Conservation (phyloP, 345 rosid genomes). For the Fremontodendron californicum region DNA sequence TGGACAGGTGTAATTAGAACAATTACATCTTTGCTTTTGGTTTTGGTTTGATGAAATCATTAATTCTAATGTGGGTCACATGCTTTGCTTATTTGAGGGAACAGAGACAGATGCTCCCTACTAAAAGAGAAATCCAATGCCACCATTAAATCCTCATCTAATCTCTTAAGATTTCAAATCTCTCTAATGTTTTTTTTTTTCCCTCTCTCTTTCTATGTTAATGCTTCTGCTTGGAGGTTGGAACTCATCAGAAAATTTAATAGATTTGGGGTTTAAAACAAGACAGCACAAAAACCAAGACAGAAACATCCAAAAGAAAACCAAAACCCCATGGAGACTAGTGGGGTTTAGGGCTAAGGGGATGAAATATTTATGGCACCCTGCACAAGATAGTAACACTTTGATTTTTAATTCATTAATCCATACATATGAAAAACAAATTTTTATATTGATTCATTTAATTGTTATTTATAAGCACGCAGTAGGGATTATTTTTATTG, state of each 20-base stretch:
- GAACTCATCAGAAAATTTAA: background rate
- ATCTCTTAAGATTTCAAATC: slow-evolving; percentile 6
- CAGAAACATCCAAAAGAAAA: slow-evolving; percentile 5
- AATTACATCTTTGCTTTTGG: background rate
- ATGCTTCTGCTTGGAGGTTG: background rate
- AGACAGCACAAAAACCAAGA: slow-evolving; percentile 14
- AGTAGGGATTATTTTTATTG: too few species aligned
- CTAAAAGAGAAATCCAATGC: background rate
- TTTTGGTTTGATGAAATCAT: background rate
- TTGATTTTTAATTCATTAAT: slow-evolving; percentile 15
- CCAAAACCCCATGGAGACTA: slow-evolving; percentile 19
- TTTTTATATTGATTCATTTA: too few species aligned
- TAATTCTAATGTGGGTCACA: slow-evolving; percentile 24
- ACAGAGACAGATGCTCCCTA: background rate
- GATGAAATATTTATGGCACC: background rate
- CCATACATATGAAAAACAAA: too few species aligned
- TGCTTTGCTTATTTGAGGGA: slow-evolving; percentile 4
- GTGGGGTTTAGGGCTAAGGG: background rate
- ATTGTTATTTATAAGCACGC: too few species aligned
- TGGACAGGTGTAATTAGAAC: too few species aligned
- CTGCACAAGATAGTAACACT: background rate
- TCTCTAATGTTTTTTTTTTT: background rate
- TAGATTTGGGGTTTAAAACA: background rate
- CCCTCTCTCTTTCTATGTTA: background rate
- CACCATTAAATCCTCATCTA: background rate